Evolutionary conservation across 2,329 filamentous ascomycete genomes (phyloP), one percentile per base, ranked within the genome.

Genomic region (Tolypocladium cylindrosporum): DNA sequence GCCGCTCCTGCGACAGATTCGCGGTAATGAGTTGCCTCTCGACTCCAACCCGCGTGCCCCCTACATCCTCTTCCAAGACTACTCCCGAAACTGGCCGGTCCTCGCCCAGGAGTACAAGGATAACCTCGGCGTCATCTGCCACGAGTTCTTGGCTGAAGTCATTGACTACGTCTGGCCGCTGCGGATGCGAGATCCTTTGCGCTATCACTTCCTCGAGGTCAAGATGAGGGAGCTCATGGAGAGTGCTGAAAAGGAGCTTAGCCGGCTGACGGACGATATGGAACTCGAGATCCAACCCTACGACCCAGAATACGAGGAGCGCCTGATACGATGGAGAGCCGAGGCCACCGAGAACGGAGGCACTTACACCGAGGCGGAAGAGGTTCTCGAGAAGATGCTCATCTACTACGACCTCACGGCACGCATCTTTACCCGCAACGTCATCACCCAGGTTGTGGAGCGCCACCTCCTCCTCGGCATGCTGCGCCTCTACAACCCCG

Each of bases 331-430:
- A 57, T 81, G 78, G 78, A 76, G 79, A 7, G 69, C 69, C 0
- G 68, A 74, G 8, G 67, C 71, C 0, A 74, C 73, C 0, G 68
- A 74, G 60, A 73, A 79, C 8, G 77, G 76, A 0, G 75, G 73
- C 34, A 72, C 71, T 0, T 80, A 78, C 62, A 76, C 74, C 2
- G 78, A 81, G 58, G 78, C 79, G 0, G 77, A 81, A 59, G 78
- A 81, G 65, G 78, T 81, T 0, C 63, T 80, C 34, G 79, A 81
- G 66, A 81, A 81, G 71, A 81, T 80, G 79, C 70, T 81, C 56
- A 81, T 81, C 60, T 81, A 79, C 69, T 81, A 81, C 61, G 78
- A 81, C 43, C 72, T 81, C 10, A 78, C 78, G 2, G 76, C 77
- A 8, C 77, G 79, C 64, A 77, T 76, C 54, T 81, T 80, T 59